phyloP scores from a whole-genome alignment of 768 basidiomycete genomes.

The Mycena latifolia region DNA sequence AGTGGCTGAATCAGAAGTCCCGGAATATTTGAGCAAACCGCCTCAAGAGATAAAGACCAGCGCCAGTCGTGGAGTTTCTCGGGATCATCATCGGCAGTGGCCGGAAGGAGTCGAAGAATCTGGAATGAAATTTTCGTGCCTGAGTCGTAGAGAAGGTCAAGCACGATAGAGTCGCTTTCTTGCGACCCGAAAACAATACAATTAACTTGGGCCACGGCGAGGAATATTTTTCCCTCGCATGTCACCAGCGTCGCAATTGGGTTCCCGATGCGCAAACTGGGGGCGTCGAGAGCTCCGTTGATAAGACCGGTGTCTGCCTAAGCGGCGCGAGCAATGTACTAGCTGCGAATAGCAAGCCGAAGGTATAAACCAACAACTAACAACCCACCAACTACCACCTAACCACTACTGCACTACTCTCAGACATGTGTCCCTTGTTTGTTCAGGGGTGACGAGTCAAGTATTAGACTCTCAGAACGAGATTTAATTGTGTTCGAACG shows the following conservation, averaged over 20 bases:
- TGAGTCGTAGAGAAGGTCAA: background rate
- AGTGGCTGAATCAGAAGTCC: background rate
- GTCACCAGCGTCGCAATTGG: background rate
- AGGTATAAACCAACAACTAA: too few species aligned
- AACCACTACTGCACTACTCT: too few species aligned
- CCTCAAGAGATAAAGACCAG: background rate
- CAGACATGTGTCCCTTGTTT: too few species aligned
- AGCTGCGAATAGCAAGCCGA: too few species aligned
- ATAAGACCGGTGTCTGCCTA: too few species aligned
- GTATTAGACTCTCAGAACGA: too few species aligned
- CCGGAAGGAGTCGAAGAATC: background rate
- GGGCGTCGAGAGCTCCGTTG: background rate
- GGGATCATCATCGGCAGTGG: background rate
- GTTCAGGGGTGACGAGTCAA: too few species aligned
- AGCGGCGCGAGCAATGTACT: too few species aligned
- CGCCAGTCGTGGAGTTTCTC: background rate
- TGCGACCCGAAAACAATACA: too few species aligned
- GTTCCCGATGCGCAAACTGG: background rate
- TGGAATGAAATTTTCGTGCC: constrained; percentile 3
- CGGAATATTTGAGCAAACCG: background rate
- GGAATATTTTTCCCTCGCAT: background rate
- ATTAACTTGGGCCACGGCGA: too few species aligned
- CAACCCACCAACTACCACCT: too few species aligned
- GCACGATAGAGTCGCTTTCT: background rate
- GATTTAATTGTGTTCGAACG: too few species aligned